Percentiles rank a stretch among this genome's conserved stretches.
These are phyloP conservation scores for Coriaria nepalensis DNA, from an alignment of 306 rosid genomes.

Conservation along the genomic window DNA sequence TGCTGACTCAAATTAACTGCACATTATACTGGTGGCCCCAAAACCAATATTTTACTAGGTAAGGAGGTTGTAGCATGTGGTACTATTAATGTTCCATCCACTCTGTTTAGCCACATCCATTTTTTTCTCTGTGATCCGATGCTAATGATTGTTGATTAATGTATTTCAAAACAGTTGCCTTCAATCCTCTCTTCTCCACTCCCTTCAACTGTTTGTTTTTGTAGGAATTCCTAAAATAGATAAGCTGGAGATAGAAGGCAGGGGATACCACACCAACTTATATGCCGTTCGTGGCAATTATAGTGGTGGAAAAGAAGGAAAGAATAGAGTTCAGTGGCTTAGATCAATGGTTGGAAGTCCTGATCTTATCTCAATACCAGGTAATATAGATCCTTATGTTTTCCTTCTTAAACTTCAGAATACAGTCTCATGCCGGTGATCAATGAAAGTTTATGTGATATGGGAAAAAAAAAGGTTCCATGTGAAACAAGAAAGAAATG, in stretches of 20 bases:
- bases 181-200: conserved; percentile 2
- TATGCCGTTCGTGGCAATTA: conserved; percentile 84
- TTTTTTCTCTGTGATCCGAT: not conserved
- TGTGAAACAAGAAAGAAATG: too few relatives aligned
- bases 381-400: conserved; percentile 29
- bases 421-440: not conserved
- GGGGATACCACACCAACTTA: conserved; percentile 94
- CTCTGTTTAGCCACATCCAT: too few relatives aligned
- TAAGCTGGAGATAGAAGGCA: conserved; percentile 93
- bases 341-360: conserved; percentile 99
- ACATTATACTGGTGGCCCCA: too few relatives aligned
- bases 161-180: not conserved
- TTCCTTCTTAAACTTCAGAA: not conserved
- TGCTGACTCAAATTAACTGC: too few relatives aligned
- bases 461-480: too few relatives aligned
- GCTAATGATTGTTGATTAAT: too few relatives aligned
- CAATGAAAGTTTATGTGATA: too few relatives aligned
- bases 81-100: too few relatives aligned
- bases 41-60: too few relatives aligned
- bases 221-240: conserved; percentile 84
- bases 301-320: conserved; percentile 98
- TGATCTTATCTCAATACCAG: conserved; percentile 90
- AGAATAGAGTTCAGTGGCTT: conserved; percentile 93
- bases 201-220: conserved; percentile 2
- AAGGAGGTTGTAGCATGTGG: too few relatives aligned